These are phyloP conservation scores for Wickerhamiella alocasiicola DNA, from an alignment of 805 yeast species.

Conservation along the genomic window DNA sequence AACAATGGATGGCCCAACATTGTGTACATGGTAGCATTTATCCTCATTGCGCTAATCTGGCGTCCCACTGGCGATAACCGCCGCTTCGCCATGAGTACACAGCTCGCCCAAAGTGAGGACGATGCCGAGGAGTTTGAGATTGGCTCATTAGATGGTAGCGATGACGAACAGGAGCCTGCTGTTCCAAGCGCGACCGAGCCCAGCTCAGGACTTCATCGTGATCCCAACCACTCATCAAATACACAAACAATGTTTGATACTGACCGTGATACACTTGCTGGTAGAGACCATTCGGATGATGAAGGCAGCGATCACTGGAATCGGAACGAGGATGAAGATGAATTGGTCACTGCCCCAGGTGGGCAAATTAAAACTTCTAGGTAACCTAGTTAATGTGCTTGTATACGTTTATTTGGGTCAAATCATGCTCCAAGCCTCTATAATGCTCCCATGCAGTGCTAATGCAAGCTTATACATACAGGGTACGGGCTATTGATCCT, in stretches of 20 bases:
- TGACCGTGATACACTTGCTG: constrained; percentile 12
- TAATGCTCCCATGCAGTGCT: too few relatives aligned
- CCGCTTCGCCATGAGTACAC: constrained; percentile 88
- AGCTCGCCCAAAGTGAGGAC: constrained; percentile 62
- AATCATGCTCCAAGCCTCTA: too few relatives aligned
- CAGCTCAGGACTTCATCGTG: constrained; percentile 1
- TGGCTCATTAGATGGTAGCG: constrained; percentile 37
- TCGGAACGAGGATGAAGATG: constrained; percentile 18
- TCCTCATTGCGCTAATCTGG: constrained; percentile 83
- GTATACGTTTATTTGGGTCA: too few relatives aligned
- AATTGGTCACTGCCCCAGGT: constrained; percentile 20
- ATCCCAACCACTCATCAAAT: neutral
- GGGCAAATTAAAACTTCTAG: constrained; percentile 8
- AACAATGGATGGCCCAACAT: constrained; percentile 93
- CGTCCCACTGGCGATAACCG: constrained; percentile 94
- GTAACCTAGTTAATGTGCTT: neutral
- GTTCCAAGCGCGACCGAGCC: constrained; percentile 19
- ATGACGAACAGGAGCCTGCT: constrained; percentile 27
- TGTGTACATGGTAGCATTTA: constrained; percentile 71
- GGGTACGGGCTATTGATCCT: too few relatives aligned
- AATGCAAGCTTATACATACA: too few relatives aligned
- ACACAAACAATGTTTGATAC: constrained; percentile 1
- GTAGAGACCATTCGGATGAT: constrained; percentile 18
- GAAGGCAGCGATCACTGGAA: constrained; percentile 11
- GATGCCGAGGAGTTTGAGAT: constrained; percentile 56